A percentile compares a stretch with the other conserved stretches of the same genome.
phyloP scores from a whole-genome alignment of 345 rosid genomes.

The Hibiscus tridactylites region DNA sequence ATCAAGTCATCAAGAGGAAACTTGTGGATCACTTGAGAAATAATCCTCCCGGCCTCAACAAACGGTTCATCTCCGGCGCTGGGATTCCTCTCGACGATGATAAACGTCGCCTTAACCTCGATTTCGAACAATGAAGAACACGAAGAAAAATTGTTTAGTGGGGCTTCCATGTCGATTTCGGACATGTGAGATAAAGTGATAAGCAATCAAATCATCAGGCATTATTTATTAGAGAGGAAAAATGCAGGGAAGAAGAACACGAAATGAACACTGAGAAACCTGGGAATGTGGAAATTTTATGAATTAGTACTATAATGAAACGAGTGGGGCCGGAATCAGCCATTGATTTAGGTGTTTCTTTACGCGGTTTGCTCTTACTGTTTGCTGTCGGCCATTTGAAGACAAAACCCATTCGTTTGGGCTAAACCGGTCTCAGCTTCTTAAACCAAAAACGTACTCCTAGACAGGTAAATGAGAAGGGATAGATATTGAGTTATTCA shows the following conservation, averaged over 20 bases:
- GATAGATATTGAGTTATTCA: too few relatives aligned
- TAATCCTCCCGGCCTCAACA: background rate
- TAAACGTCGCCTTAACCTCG: background rate
- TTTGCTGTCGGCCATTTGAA: background rate
- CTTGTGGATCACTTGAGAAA: background rate
- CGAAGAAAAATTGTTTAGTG: background rate
- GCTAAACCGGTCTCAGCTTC: background rate
- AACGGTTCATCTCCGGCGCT: background rate
- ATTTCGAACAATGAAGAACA: background rate
- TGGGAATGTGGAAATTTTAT: too few relatives aligned
- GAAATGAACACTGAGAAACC: background rate
- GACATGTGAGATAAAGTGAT: background rate
- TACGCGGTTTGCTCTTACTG: background rate
- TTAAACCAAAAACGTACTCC: background rate
- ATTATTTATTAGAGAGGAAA: background rate
- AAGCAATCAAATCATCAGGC: too few relatives aligned
- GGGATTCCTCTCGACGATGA: background rate
- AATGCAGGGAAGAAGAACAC: background rate
- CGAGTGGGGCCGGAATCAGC: too few relatives aligned
- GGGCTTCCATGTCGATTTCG: background rate
- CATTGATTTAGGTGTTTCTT: background rate
- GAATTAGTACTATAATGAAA: too few relatives aligned
- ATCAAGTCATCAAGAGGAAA: background rate
- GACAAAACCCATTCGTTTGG: background rate
- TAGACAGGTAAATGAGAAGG: too few relatives aligned